phyloP scores from a whole-genome alignment of 768 basidiomycete species.

The Tylopilus balloui region DNA sequence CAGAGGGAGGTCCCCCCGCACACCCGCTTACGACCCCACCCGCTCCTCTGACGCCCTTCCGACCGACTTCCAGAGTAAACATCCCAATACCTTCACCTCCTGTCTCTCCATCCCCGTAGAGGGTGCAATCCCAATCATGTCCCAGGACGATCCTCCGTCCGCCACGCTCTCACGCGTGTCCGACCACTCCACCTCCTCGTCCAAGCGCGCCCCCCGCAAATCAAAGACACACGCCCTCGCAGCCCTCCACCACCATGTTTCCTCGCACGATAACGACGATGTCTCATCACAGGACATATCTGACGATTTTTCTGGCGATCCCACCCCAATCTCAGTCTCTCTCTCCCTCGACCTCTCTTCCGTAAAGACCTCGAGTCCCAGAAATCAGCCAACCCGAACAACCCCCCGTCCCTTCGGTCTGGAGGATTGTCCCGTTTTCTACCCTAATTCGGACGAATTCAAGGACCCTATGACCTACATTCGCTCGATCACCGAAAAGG shows the following conservation, averaged over 20 bases:
- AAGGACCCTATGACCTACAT: slow-evolving; percentile 94
- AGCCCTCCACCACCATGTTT: slow-evolving; percentile 66
- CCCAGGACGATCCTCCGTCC: slow-evolving; percentile 38
- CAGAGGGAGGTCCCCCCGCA: slow-evolving; percentile 58
- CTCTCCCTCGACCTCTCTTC: slow-evolving; percentile 62
- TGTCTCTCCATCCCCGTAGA: slow-evolving; percentile 76
- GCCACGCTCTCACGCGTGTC: slow-evolving; percentile 31
- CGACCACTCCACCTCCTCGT: slow-evolving; percentile 40
- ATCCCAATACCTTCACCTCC: slow-evolving; percentile 48
- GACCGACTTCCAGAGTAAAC: slow-evolving; percentile 49
- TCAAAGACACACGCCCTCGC: slow-evolving; percentile 86
- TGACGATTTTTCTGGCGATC: slow-evolving; percentile 46
- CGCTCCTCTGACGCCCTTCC: slow-evolving; percentile 41
- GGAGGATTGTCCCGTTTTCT: slow-evolving; percentile 84
- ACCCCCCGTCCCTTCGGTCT: slow-evolving; percentile 76
- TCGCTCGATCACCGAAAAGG: slow-evolving; percentile 67
- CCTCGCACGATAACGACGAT: slow-evolving; percentile 52
- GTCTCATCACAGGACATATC: slow-evolving; percentile 35
- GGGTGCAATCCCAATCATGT: slow-evolving; percentile 62
- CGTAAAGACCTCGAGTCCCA: slow-evolving; percentile 62
- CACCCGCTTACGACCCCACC: slow-evolving; percentile 42
- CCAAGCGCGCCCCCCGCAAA: slow-evolving; percentile 78
- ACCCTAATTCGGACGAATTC: slow-evolving; percentile 88
- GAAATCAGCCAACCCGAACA: slow-evolving; percentile 36
- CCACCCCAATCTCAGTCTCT: slow-evolving; percentile 57